Percentiles rank a stretch among this genome's conserved stretches.
Conservation (phyloP, 345 rosid genomes). For the Heritiera fomes region DNA sequence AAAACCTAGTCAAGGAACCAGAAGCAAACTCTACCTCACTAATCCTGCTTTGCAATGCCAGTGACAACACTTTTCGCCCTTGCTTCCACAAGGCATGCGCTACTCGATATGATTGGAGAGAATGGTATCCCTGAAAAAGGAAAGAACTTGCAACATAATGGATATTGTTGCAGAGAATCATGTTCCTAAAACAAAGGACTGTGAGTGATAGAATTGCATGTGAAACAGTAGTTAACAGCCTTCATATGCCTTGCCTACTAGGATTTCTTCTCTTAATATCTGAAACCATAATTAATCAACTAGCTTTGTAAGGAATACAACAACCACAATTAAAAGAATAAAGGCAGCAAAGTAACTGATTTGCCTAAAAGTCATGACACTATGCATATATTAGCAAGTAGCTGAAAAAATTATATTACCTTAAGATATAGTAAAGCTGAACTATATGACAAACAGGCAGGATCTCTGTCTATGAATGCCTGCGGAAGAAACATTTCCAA, state of each 20-base stretch:
- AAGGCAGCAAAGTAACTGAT: no score
- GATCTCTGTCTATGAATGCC: conserved; percentile 90
- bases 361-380: background rate
- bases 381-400: background rate
- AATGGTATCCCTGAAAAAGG: conserved; percentile 76
- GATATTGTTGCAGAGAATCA: background rate
- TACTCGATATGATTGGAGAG: conserved; percentile 76
- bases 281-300: background rate
- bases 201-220: background rate
- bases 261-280: background rate
- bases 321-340: background rate
- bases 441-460: conserved; percentile 83
- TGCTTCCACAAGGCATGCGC: conserved; percentile 84
- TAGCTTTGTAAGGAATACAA: background rate
- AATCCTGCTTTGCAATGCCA: conserved; percentile 79
- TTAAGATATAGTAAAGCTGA: conserved; percentile 74
- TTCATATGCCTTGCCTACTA: background rate
- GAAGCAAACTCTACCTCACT: conserved; percentile 62
- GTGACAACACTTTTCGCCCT: conserved; percentile 81
- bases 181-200: background rate
- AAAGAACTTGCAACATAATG: conserved; percentile 3
- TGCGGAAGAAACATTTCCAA: conserved; percentile 27
- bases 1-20: background rate
- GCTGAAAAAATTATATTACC: conserved; percentile 36
- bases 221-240: conserved; percentile 1